These are phyloP conservation scores for Vickermania ingenoplastis DNA, from an alignment of 208 protist species.

Conservation along the genomic window DNA sequence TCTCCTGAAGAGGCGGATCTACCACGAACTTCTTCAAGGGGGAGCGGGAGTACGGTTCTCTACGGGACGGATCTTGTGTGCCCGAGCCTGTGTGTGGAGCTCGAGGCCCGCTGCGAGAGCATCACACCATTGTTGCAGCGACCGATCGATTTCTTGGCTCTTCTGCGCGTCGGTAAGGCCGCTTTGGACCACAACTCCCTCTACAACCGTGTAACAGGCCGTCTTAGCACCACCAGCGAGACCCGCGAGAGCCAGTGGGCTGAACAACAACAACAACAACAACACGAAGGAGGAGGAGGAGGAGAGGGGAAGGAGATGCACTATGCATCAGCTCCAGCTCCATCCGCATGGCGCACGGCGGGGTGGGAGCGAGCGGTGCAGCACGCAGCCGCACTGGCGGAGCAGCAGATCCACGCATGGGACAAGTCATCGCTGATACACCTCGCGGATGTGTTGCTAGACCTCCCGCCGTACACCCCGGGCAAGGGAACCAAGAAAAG, in stretches of 20 bases:
- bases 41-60: neutral
- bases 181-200: neutral
- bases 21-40: too few species aligned
- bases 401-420: neutral
- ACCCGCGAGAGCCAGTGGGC: too few species aligned
- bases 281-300: too few species aligned
- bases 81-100: neutral
- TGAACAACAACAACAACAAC: too few species aligned
- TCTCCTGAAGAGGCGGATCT: neutral
- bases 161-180: neutral
- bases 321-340: neutral
- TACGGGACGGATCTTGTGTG: neutral
- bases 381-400: neutral
- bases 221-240: too few species aligned
- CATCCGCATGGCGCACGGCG: neutral
- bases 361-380: neutral
- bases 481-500: neutral
- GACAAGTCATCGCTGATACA: neutral
- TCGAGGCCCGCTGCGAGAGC: neutral
- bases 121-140: neutral
- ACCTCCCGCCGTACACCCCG: too few species aligned
- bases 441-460: neutral
- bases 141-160: neutral
- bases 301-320: too few species aligned
- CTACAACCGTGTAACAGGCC: neutral